Evolutionary conservation across 2,329 filamentous ascomycete species (phyloP), one percentile per base, ranked within the genome.

Genomic region (Chrysoporthe austroafricana): DNA sequence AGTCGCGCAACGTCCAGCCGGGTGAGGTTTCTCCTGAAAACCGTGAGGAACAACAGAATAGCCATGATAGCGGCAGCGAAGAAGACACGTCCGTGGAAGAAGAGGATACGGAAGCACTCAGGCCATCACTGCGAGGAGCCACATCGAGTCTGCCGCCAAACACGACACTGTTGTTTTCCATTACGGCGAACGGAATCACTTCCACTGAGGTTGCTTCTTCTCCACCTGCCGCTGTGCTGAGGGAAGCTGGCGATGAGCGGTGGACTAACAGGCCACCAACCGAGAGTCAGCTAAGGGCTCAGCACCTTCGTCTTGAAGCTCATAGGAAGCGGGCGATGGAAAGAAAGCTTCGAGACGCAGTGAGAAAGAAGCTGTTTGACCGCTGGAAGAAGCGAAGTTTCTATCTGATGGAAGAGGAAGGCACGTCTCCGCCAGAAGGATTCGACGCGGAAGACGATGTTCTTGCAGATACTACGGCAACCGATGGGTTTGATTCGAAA

Each of bases 321-420:
- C 78, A 76, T 32, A 77, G 73, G 44, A 79, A 71, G 76, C 9
- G 71, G 77, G 1, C 76, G 78, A 75, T 80, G 64, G 79, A 82
- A 54, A 81, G 79, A 67, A 75, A 79, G 21, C 76, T 79, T 36
- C 76, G 79, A 39, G 76, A 74, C 1, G 73, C 76, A 7, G 84
- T 85, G 1, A 81, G 86, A 16, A 81, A 79, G 50, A 83, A 84
- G 71, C 81, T 93, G 46, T 84, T 90, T 72, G 88, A 94, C 64
- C 85, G 92, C 62, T 96, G 92, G 92, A 87, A 86, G 73, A 85
- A 91, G 68, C 85, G 93, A 58, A 88, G 90, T 50, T 96, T 96
- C 73, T 96, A 96, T 73, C 85, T 93, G 0, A 93, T 96, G 67
- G 91, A 94, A 77, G 93, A 96, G 79, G 93, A 96, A 77, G 93